Evolutionary conservation across 306 rosid genomes (phyloP), one percentile per base, ranked within the genome.

Genomic region (Prunus mume): DNA sequence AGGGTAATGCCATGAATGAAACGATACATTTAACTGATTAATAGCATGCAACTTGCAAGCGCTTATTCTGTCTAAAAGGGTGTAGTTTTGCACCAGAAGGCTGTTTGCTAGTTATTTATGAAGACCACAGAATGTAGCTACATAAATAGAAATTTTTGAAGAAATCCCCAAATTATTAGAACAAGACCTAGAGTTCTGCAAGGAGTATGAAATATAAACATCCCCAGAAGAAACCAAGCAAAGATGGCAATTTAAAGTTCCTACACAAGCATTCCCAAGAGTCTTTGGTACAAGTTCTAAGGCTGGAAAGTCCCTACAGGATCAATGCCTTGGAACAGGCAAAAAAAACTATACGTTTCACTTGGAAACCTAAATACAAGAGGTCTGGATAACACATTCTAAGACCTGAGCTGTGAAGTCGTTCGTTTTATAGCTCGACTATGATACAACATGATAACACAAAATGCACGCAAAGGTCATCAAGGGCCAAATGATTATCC

Each of bases 261-360:
- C 56, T 69, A 19, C 30, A 18, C 12, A 15, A 10, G 34, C 74
- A 19, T 32, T 30, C 19, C 19, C 22, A 38, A 67, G 50, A 46
- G 56, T 15, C 77, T 46, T 24, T 27, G 71, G 9, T 43, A 64
- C 14, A 10, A 70, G 34, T 38, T 17, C 47, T 50, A 27, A 25
- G 54, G 19, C 55, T 13, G n/a, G 43, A 54, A 70, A 17, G 65
- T 32, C 52, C 18, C 32, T 66, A 76, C 46, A 25, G 43, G 60
- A 63, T 64, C 22, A 45, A 43, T 69, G 60, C 43, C 20, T 7
- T n/a, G 25, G 45, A 51, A 41, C 32, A 60, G 60, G 8, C 49
- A 25, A 66, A 60, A 19, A 69, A 27, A 69, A 28, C 76, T 68
- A 34, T 49, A 69, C 58, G 20, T 30, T 50, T 32, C 52, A 71